Percentiles rank a stretch among this genome's conserved stretches.
These are phyloP conservation scores for Pelargonium australe DNA, from an alignment of 441 rosid genomes.

Conservation along the genomic window DNA sequence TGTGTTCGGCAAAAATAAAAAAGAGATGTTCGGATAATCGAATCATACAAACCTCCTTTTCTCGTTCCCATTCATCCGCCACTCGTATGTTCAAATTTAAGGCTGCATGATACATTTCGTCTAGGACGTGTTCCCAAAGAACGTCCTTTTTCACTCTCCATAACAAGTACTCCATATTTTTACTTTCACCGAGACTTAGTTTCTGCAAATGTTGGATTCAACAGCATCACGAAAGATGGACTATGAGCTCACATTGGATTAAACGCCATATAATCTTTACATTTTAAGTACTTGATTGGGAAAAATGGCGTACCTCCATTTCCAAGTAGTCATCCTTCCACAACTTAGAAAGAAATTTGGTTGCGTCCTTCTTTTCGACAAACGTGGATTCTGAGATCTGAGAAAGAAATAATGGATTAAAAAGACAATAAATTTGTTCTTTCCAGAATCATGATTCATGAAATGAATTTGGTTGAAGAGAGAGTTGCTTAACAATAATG, in stretches of 20 bases:
- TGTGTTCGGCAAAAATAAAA: neutral
- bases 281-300: neutral
- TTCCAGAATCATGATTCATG: neutral
- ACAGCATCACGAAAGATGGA: neutral
- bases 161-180: slow-evolving; percentile 40
- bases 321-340: slow-evolving; percentile 76
- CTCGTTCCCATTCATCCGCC: slow-evolving; percentile 53
- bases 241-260: neutral
- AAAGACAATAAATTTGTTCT: neutral
- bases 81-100: slow-evolving; percentile 64
- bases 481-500: neutral
- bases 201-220: slow-evolving; percentile 38
- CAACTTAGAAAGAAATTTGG: slow-evolving; percentile 50
- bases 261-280: slow-evolving; percentile 4
- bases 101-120: slow-evolving; percentile 80
- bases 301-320: slow-evolving; percentile 55
- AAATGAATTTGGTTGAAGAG: neutral
- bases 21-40: slow-evolving; percentile 1
- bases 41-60: slow-evolving; percentile 45
- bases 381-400: slow-evolving; percentile 65
- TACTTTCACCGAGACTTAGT: slow-evolving; percentile 37
- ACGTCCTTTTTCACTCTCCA: slow-evolving; percentile 64
- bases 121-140: slow-evolving; percentile 45
- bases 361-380: slow-evolving; percentile 56
- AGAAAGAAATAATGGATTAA: slow-evolving; percentile 13